Base-by-base conservation (phyloP, 2,329 filamentous ascomycete species). In the Aspergillus ustus region DNA sequence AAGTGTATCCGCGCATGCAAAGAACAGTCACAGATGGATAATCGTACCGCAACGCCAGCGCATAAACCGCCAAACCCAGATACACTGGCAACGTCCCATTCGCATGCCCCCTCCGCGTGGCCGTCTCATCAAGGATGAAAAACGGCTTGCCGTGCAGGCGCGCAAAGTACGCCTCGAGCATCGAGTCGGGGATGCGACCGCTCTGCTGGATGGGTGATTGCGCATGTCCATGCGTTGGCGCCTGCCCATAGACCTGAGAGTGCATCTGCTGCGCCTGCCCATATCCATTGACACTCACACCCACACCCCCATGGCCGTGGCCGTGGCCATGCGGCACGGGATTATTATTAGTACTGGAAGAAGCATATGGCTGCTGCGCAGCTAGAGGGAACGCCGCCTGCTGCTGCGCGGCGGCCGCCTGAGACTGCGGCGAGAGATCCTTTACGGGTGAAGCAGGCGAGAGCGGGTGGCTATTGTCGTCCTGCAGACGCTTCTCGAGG, bases 61-160 rank as follows among this genome's bases (percentile, higher is more conserved):
- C 86, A 66, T 72, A 74, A 40, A 40, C 34, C 34, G 34, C 34
- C 34, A 40, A 15, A 5, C 34, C 34, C 8, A 40, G 34, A 40
- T 40, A 40, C 8, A 2, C 34, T 11, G 84, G 81, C 11, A 94
- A 78, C 69, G 91, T 89, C 52, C 88, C 88, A 9, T 88, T 77
- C 67, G 91, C 89, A 64, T 92, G 78, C 25, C 88, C 84, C 75
- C 93, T 91, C 59, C 92, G 84, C 9, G 91, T 88, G 0, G 85
- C 87, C 0, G 88, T 82, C 75, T 96, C 92, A 71, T 96, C 91
- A 3, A 96, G 81, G 55, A 96, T 89, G 70, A 91, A 87, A 67
- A 90, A 95, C 1, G 92, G 91, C 71, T 93, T 94, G 54, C 89
- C 90, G 73, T 96, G 92, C 44, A 93, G 87, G 54, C 90, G 86